Evolutionary conservation across 805 yeast species (phyloP).

Genomic region (Myxozyma mucilagina): DNA sequence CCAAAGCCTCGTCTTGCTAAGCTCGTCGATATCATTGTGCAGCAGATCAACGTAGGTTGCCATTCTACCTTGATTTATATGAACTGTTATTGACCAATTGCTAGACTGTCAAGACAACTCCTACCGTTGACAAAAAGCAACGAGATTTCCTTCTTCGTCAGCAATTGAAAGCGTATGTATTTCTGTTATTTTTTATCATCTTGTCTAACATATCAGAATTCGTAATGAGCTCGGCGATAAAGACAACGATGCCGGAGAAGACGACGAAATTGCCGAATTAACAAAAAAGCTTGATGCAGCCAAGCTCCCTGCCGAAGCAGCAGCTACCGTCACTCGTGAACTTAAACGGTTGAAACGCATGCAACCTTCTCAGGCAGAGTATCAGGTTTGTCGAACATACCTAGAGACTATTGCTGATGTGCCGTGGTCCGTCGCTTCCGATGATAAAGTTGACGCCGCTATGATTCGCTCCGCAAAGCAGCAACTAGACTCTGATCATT

Average conservation of each 20-base stretch:
- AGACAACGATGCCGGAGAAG: conserved; percentile 38
- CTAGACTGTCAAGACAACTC: conserved; percentile 24
- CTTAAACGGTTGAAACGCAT: conserved; percentile 43
- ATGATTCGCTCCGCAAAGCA: conserved; percentile 55
- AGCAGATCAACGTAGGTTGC: conserved; percentile 26
- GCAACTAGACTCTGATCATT: conserved; percentile 74
- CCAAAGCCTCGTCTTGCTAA: conserved; percentile 34
- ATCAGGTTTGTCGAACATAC: conserved; percentile 45
- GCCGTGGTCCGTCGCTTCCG: conserved; percentile 41
- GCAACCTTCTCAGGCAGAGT: conserved; percentile 46
- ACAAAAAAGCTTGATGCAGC: conserved; percentile 34
- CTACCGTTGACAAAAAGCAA: conserved; percentile 32
- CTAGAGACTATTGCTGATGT: conserved; percentile 45
- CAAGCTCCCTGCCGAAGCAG: conserved; percentile 34
- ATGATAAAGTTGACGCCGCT: conserved; percentile 33
- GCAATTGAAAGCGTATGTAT: too few relatives aligned
- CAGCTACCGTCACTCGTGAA: conserved; percentile 43
- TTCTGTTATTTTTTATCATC: too few relatives aligned
- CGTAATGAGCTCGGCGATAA: conserved; percentile 35
- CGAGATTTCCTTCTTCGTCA: conserved; percentile 29
- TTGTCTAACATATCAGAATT: conserved; percentile 10
- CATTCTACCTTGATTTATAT: not conserved
- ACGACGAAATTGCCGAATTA: conserved; percentile 41
- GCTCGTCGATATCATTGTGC: conserved; percentile 26
- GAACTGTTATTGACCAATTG: not conserved